A percentile compares a stretch with the other conserved stretches of the same genome.
Evolutionary conservation across 2,329 filamentous ascomycete genomes (phyloP).

Genomic region (Ceratocystis cacaofunesta): DNA sequence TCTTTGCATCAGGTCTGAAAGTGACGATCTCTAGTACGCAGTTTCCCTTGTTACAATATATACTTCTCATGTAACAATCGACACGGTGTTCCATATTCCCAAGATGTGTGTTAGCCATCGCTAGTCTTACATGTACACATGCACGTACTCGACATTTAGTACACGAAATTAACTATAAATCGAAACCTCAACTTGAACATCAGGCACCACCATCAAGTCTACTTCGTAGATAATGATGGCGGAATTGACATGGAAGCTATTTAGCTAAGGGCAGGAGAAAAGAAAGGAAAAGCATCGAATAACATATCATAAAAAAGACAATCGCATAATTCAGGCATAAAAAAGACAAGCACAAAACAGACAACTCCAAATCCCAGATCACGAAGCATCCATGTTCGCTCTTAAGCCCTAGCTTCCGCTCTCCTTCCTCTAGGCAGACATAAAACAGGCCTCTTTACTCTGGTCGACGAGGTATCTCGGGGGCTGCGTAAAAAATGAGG

Average conservation of each 20-base stretch:
- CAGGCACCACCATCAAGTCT: too few species aligned
- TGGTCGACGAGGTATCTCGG: too few species aligned
- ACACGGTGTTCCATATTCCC: too few species aligned
- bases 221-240: too few species aligned
- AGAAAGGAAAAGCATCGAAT: constrained; percentile 9
- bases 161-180: too few species aligned
- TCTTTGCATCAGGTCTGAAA: neutral
- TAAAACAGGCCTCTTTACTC: too few species aligned
- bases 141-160: too few species aligned
- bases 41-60: neutral
- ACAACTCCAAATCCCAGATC: constrained; percentile 14
- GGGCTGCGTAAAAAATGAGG: neutral
- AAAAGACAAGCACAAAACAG: constrained; percentile 1
- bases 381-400: constrained; percentile 11
- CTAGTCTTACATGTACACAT: too few species aligned
- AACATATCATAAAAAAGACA: constrained; percentile 2
- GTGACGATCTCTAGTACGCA: neutral
- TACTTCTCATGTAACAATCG: neutral
- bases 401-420: neutral
- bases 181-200: too few species aligned
- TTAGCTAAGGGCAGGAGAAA: constrained; percentile 17
- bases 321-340: constrained; percentile 8
- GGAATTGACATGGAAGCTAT: too few species aligned
- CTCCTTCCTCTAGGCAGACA: neutral
- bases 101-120: too few species aligned